These are phyloP conservation scores for Globisporangium iwayamae DNA, from an alignment of 352 stramenopile species.

Conservation along the genomic window DNA sequence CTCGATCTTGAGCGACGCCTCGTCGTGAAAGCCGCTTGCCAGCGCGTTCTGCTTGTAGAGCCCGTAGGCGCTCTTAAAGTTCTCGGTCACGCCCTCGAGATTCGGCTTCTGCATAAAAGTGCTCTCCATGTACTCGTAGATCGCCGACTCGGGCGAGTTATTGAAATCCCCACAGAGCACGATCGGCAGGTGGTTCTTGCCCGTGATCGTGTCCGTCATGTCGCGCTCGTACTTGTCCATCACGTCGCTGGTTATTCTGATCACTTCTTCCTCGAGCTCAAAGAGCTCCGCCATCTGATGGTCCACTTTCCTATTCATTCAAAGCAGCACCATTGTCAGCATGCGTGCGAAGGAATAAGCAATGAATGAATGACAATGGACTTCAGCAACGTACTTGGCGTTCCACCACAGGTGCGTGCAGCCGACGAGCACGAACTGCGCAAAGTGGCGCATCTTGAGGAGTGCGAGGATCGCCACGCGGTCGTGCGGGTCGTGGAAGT, in stretches of 20 bases:
- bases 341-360: not conserved
- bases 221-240: slow-evolving; percentile 81
- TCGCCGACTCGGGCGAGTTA: slow-evolving; percentile 77
- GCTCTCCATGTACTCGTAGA: slow-evolving; percentile 88
- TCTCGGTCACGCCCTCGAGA: slow-evolving; percentile 58
- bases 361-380: not conserved
- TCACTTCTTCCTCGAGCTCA: slow-evolving; percentile 81
- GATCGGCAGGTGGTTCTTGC: slow-evolving; percentile 57
- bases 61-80: slow-evolving; percentile 72
- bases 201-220: slow-evolving; percentile 44
- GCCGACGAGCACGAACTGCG: slow-evolving; percentile 75
- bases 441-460: slow-evolving; percentile 80
- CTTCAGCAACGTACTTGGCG: slow-evolving; percentile 47
- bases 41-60: slow-evolving; percentile 57
- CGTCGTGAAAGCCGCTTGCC: slow-evolving; percentile 22
- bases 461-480: slow-evolving; percentile 81
- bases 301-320: slow-evolving; percentile 64
- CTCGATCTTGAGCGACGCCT: slow-evolving; percentile 24
- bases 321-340: not conserved
- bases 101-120: slow-evolving; percentile 86
- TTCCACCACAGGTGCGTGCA: slow-evolving; percentile 89
- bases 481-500: slow-evolving; percentile 85
- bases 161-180: slow-evolving; percentile 87
- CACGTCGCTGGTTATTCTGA: slow-evolving; percentile 72
- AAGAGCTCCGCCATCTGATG: slow-evolving; percentile 85